Conservation (phyloP, 768 basidiomycete genomes). For the Floccularia luteovirens region DNA sequence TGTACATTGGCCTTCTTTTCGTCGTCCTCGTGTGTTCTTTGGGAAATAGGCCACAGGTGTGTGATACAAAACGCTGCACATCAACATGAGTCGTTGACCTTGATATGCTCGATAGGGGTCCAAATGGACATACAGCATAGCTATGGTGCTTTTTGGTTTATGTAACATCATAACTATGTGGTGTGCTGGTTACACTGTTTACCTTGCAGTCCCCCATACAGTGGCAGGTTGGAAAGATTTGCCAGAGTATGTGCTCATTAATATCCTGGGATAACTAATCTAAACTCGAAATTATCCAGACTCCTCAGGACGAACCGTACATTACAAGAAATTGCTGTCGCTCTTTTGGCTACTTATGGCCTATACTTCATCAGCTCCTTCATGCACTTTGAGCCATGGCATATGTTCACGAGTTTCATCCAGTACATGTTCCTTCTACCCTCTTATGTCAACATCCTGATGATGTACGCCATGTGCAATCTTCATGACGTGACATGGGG, state of each 20-base stretch:
- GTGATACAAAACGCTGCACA: too few species aligned
- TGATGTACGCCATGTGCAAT: slow-evolving; percentile 96
- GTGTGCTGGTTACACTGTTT: slow-evolving; percentile 90
- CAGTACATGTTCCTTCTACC: slow-evolving; percentile 92
- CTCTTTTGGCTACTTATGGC: slow-evolving; percentile 69
- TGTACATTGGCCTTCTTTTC: slow-evolving; percentile 83
- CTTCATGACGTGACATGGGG: slow-evolving; percentile 89
- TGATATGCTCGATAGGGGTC: too few species aligned
- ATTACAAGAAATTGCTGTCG: slow-evolving; percentile 80
- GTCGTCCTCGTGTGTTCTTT: slow-evolving; percentile 81
- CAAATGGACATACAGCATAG: slow-evolving; percentile 74
- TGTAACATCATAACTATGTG: slow-evolving; percentile 76
- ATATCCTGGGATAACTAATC: slow-evolving; percentile 1
- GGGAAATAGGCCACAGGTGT: slow-evolving; percentile 77
- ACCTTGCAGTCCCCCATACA: slow-evolving; percentile 72
- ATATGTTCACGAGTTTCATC: slow-evolving; percentile 89
- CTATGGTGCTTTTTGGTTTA: slow-evolving; percentile 73
- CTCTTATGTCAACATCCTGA: slow-evolving; percentile 70
- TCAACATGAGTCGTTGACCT: too few species aligned
- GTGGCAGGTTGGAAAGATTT: slow-evolving; percentile 71
- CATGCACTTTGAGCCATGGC: slow-evolving; percentile 93
- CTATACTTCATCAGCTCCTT: slow-evolving; percentile 82
- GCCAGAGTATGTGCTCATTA: slow-evolving; percentile 41
- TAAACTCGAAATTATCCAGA: slow-evolving; percentile 17
- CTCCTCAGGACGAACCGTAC: slow-evolving; percentile 59